These are phyloP conservation scores for Penicillium canariense DNA, from an alignment of 495 filamentous ascomycete genomes.

Conservation along the genomic window DNA sequence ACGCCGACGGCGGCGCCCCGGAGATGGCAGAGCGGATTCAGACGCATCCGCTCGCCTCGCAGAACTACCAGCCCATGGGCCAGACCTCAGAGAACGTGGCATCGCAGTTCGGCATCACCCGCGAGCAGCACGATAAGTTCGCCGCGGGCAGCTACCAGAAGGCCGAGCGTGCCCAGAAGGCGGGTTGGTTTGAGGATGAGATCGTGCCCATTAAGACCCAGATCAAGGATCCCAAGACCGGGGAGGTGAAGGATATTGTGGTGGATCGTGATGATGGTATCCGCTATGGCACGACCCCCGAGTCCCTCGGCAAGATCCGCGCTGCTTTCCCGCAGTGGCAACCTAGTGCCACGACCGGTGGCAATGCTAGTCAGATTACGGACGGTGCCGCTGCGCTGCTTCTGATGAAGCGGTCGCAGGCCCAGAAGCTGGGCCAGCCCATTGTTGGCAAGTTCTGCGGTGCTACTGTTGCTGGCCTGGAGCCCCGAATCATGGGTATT, in stretches of 20 bases:
- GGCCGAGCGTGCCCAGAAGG: conserved; percentile 87
- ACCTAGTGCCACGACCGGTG: conserved; percentile 80
- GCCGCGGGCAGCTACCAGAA: conserved; percentile 81
- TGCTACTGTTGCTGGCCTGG: conserved; percentile 80
- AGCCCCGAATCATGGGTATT: conserved; percentile 96
- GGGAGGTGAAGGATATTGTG: conserved; percentile 71
- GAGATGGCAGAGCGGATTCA: conserved; percentile 74
- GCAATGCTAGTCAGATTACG: conserved; percentile 91
- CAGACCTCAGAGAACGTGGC: conserved; percentile 95
- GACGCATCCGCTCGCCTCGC: conserved; percentile 66
- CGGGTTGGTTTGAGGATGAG: conserved; percentile 87
- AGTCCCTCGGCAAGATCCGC: conserved; percentile 77
- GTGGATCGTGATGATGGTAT: conserved; percentile 87
- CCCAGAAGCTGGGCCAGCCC: conserved; percentile 78
- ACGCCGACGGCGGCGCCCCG: conserved; percentile 64
- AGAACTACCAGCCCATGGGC: conserved; percentile 91
- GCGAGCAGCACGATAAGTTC: conserved; percentile 75
- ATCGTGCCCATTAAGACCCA: conserved; percentile 81
- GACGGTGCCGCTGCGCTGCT: conserved; percentile 89
- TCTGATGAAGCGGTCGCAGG: conserved; percentile 88
- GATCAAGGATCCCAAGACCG: conserved; percentile 78
- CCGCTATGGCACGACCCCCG: conserved; percentile 82
- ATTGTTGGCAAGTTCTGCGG: conserved; percentile 91
- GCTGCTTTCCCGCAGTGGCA: conserved; percentile 87
- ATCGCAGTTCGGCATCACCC: conserved; percentile 75